These are phyloP conservation scores for Vitis rupestris DNA, from an alignment of 164 flowering plant genomes.

Conservation along the genomic window DNA sequence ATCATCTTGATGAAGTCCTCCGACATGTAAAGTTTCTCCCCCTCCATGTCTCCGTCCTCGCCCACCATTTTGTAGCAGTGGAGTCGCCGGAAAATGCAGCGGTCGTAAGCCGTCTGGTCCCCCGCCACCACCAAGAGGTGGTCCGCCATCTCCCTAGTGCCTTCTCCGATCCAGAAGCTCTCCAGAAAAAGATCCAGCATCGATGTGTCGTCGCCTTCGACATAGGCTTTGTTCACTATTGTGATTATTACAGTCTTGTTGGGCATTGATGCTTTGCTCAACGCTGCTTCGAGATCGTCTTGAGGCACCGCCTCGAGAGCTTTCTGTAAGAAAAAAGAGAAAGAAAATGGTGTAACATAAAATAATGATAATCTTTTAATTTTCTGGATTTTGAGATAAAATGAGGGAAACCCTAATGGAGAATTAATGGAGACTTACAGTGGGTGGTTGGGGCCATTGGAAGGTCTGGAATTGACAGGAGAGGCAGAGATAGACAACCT, in stretches of 20 bases:
- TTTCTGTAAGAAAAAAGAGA: constrained; percentile 2
- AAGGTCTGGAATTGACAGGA: not conserved
- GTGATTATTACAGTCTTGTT: constrained; percentile 65
- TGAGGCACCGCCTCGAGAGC: not conserved
- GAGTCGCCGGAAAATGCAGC: constrained; percentile 49
- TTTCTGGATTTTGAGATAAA: no score
- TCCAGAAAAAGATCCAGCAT: constrained; percentile 73
- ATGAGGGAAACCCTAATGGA: not conserved
- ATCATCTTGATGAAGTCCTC: constrained; percentile 72
- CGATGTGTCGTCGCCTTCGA: constrained; percentile 31
- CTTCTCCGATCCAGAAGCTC: constrained; percentile 68
- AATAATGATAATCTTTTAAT: no score
- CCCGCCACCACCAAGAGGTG: constrained; percentile 59
- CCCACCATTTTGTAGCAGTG: constrained; percentile 59
- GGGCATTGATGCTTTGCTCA: constrained; percentile 39
- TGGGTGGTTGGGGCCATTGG: not conserved
- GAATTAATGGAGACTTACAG: constrained; percentile 14
- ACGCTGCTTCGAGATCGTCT: constrained; percentile 36
- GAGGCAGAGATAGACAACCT: constrained; percentile 6
- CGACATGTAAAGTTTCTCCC: constrained; percentile 72
- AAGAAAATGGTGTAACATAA: no score
- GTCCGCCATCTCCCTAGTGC: constrained; percentile 41
- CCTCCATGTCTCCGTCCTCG: constrained; percentile 55
- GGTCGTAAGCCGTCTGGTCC: constrained; percentile 55
- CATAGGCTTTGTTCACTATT: constrained; percentile 65